Base-by-base conservation (phyloP, 805 yeast species). In the Zygosaccharomyces pseudorouxii region DNA sequence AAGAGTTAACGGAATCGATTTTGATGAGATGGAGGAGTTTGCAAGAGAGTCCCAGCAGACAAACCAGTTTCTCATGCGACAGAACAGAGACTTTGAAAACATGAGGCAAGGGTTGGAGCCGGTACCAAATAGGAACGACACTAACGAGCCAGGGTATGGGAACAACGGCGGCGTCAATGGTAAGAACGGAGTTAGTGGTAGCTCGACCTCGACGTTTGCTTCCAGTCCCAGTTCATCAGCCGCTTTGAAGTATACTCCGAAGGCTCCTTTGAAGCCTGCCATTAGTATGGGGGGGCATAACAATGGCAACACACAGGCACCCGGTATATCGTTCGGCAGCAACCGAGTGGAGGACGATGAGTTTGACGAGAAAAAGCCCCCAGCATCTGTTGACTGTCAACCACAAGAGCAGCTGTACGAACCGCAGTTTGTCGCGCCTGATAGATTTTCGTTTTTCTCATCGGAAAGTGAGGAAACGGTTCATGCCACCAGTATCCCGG, bases 21-120 rank as follows among this genome's bases (percentile, higher is more conserved):
- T 92, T 60, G 89, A 82, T 60, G 97, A 89, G 60, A 78, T 92
- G 55, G 96, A 88, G 50, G 93, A 86, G 56, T 88, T 85, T 61
- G 81, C 85, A 38, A 73, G 73, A 46, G 84, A 79, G 47, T 82
- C 80, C 56, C 81, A 50, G 78, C 73, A 49, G 78, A 78, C 58
- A 74, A 70, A 49, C 64, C 65, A 48, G 53, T 65, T 47, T 25
- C n/a, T 57, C n/a, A 65, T 61, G 55, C 62, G 58, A 59, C 43
- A 53, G 49, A 47, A 42, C 18, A 48, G 33, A 8, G 35, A 40
- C 14, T 16, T 40, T 18, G 36, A 40, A 23, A 29, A 41, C 16
- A 23, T 29, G 36, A 28, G 36, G 4, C 36, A 29, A 16, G 37
- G 27, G 4, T 29, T 29, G 18, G 44, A 41, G 25, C 44, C 44